Base-by-base conservation (phyloP, 768 basidiomycete species). In the Mycena rebaudengoi region DNA sequence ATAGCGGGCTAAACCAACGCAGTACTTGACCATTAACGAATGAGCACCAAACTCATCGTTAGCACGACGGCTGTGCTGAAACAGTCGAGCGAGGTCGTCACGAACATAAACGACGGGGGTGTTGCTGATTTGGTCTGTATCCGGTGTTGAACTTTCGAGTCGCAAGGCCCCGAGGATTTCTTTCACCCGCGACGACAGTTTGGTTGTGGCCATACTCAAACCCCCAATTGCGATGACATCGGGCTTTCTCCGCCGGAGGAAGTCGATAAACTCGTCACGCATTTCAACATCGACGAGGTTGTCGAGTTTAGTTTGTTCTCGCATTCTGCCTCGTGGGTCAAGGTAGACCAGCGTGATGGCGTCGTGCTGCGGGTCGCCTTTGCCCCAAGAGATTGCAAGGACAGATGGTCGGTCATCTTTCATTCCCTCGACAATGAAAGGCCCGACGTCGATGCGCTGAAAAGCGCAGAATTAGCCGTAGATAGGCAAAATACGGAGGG, bases 81-180 rank as follows among this genome's bases (percentile, higher is more conserved):
- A 99, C 41, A 99, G 88, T 41, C 97, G 86, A 14, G 98, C 98
- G 33, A 97, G 91, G 58, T 97, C 94, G 71, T 99, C 98, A 40
- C 86, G 85, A 32, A 94, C 88, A 72, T 92, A 98, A 35, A 92
- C 88, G 59, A 96, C 88, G 2, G 90, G 91, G 45, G 88, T 91
- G 57, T 86, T 79, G 68, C 87, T 85, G 30, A 70, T 67, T 62
- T 84, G 83, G 35, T 81, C 81, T 49, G 80, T 75, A n/a, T 74
- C 70, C 7, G 76, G 51, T 25, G 65, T 26, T 29, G 65, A 59
- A 21, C 71, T 77, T 25, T 69, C 71, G 16, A 80, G 39, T 23
- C 69, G 40, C 37, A 73, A 75, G 46, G 74, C 75, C 33, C 60
- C 66, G 20, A 89, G 71, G 35, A 87, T 71, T 63, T 86, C 86